These are phyloP conservation scores for Phaeoacremonium minimum DNA, from an alignment of 2,329 filamentous ascomycete species.

Conservation along the genomic window DNA sequence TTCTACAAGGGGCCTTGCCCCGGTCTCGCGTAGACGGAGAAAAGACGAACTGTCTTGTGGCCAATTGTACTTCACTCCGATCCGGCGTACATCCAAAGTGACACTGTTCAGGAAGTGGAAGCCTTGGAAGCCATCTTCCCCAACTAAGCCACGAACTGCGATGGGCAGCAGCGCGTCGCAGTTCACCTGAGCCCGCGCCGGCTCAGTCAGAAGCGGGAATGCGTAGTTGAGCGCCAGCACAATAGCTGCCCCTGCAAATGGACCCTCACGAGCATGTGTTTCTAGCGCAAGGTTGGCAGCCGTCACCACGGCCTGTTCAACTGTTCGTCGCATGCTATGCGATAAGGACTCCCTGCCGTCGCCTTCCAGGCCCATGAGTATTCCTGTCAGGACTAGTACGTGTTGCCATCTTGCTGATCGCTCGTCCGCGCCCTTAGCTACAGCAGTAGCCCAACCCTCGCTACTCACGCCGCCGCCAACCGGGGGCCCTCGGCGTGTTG, in stretches of 20 bases:
- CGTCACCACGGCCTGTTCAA: constrained; percentile 70
- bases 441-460: constrained; percentile 52
- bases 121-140: constrained; percentile 68
- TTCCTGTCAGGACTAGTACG: constrained; percentile 71
- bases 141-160: constrained; percentile 62
- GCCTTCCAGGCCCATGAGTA: constrained; percentile 72
- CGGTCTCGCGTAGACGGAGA: constrained; percentile 51
- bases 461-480: constrained; percentile 38
- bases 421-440: constrained; percentile 53
- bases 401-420: constrained; percentile 74
- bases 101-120: constrained; percentile 72
- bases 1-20: constrained; percentile 56
- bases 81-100: constrained; percentile 59
- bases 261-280: constrained; percentile 32
- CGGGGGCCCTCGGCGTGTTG: constrained; percentile 17
- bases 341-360: constrained; percentile 62
- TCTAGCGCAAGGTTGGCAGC: constrained; percentile 74
- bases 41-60: constrained; percentile 55
- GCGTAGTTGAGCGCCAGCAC: constrained; percentile 72
- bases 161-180: constrained; percentile 69
- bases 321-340: constrained; percentile 55
- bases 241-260: constrained; percentile 45
- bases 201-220: constrained; percentile 65
- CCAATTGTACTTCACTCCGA: constrained; percentile 61
- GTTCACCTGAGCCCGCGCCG: constrained; percentile 54